phyloP scores from a whole-genome alignment of 345 rosid species.

The Gossypium mustelinum region DNA sequence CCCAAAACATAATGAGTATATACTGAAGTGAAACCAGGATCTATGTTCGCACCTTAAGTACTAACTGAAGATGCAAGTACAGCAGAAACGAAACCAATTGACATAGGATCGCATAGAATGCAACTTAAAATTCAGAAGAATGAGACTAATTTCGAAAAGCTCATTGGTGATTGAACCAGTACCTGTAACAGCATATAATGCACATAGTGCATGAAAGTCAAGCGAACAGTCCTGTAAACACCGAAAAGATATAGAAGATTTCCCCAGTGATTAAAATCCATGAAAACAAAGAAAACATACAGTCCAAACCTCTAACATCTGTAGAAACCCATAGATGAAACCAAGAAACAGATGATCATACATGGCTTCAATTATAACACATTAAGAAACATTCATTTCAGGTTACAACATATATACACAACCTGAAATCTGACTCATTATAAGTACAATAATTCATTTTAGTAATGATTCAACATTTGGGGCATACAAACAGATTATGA shows the following conservation, averaged over 20 bases:
- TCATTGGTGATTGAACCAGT: slow-evolving; percentile 16
- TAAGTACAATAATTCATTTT: background rate
- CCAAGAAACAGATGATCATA: background rate
- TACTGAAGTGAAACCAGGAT: background rate
- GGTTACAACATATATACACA: background rate
- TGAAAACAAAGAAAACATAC: slow-evolving; percentile 2
- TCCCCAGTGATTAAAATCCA: background rate
- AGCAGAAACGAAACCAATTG: background rate
- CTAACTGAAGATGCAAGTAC: background rate
- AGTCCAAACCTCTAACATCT: background rate
- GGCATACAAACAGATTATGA: background rate
- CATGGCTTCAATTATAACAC: background rate
- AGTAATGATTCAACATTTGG: background rate
- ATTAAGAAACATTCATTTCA: background rate
- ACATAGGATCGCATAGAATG: background rate
- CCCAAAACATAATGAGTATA: background rate
- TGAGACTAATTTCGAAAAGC: background rate
- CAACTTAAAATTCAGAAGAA: slow-evolving; percentile 7
- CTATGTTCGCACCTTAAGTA: background rate
- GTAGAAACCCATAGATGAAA: background rate
- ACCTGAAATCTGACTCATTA: background rate
- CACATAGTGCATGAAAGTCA: slow-evolving; percentile 82
- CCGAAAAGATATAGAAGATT: slow-evolving; percentile 21
- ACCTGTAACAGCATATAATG: slow-evolving; percentile 98
- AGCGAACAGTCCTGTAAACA: slow-evolving; percentile 86